Conservation (phyloP, 768 basidiomycete genomes). For the Mycena epipterygia region DNA sequence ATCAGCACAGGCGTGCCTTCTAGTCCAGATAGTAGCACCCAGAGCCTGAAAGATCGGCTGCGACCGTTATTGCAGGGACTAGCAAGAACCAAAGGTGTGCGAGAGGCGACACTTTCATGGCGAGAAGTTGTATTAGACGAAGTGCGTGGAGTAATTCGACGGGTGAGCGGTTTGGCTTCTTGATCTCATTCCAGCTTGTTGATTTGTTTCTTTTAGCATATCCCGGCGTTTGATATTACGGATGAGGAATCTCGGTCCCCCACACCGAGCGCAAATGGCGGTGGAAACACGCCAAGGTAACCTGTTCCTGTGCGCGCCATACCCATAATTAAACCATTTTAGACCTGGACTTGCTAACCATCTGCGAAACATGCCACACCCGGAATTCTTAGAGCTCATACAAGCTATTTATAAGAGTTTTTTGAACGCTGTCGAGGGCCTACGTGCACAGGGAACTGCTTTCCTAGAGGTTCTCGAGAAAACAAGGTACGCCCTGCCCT, state of each 20-base stretch:
- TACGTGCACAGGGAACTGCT: conserved; percentile 71
- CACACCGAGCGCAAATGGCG: conserved; percentile 20
- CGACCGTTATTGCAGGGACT: conserved; percentile 85
- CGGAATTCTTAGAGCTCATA: conserved; percentile 75
- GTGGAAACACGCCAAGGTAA: conserved; percentile 22
- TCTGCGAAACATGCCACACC: conserved; percentile 76
- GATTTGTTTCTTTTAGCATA: conserved; percentile 32
- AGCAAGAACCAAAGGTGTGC: conserved; percentile 76
- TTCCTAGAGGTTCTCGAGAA: conserved; percentile 71
- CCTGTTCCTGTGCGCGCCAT: not conserved
- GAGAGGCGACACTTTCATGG: conserved; percentile 79
- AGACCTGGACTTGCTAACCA: conserved; percentile 66
- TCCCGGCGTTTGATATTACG: conserved; percentile 69
- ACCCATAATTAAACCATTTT: conserved; percentile 1
- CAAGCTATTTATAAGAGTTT: conserved; percentile 72
- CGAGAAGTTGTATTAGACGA: conserved; percentile 75
- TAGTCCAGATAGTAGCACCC: conserved; percentile 46
- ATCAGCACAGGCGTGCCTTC: conserved; percentile 46
- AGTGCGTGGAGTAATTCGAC: conserved; percentile 67
- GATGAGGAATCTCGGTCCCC: conserved; percentile 57
- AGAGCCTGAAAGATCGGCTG: conserved; percentile 72
- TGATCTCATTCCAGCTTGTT: not conserved
- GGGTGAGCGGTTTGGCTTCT: conserved; percentile 62
- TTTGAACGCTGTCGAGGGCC: conserved; percentile 74
- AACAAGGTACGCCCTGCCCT: conserved; percentile 47